Evolutionary conservation across 805 yeast species (phyloP).

Genomic region (Grigorovia transvaalensis): DNA sequence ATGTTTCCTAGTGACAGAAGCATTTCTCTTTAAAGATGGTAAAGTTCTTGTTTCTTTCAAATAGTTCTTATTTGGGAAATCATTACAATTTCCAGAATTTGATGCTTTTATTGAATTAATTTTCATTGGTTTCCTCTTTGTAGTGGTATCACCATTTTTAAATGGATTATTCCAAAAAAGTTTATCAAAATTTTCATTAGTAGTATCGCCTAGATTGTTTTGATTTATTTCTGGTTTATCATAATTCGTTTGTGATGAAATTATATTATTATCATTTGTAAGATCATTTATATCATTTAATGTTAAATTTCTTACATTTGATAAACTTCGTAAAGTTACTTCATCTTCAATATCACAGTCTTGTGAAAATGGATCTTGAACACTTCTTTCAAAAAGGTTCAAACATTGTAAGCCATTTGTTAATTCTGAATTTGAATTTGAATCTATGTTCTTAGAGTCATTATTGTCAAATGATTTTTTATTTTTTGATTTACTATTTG

Average conservation of each 20-base stretch:
- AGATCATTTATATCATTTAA: not conserved
- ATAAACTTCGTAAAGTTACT: not conserved
- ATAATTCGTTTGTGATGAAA: not conserved
- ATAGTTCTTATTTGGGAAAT: not conserved
- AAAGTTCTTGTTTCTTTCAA: conserved; percentile 1
- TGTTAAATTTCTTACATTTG: not conserved
- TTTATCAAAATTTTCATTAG: not conserved
- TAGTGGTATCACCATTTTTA: not conserved
- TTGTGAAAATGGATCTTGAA: conserved; percentile 19
- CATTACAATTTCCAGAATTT: not conserved
- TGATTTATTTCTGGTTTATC: not conserved
- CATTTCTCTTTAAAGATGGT: not conserved
- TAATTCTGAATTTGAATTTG: not conserved
- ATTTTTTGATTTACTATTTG: no score
- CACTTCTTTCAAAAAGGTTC: conserved; percentile 21
- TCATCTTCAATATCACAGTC: conserved; percentile 20
- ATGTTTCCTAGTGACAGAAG: not conserved
- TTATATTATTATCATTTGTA: not conserved
- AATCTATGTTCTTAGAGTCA: conserved; percentile 1
- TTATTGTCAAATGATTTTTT: no score
- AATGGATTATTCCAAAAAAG: conserved; percentile 5
- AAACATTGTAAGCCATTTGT: conserved; percentile 3
- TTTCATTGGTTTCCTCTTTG: no score
- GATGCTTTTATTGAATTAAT: not conserved
- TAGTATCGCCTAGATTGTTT: not conserved